These are phyloP conservation scores for Suillus occidentalis DNA, from an alignment of 768 basidiomycete genomes.

Conservation along the genomic window DNA sequence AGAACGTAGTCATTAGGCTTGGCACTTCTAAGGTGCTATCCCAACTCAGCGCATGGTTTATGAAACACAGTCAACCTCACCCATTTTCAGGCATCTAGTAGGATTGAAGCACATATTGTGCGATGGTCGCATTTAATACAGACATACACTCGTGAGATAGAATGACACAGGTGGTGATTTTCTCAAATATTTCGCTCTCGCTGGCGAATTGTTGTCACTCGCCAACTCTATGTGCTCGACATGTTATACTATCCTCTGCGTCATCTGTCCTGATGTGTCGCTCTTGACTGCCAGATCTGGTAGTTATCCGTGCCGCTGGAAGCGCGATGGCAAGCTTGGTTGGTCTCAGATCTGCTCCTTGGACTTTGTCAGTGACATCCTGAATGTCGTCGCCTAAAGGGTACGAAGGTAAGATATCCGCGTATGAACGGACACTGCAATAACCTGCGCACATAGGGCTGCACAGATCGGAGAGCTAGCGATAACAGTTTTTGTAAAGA, in stretches of 20 bases:
- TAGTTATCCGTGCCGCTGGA: background rate
- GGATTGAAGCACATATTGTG: background rate
- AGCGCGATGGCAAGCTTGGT: background rate
- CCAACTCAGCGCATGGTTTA: background rate
- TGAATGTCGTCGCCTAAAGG: background rate
- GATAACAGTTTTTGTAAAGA: background rate
- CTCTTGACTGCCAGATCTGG: background rate
- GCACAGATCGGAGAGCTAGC: background rate
- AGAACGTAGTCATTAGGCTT: slow-evolving; percentile 61
- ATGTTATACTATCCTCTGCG: background rate
- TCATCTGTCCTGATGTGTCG: background rate
- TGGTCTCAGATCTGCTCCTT: background rate
- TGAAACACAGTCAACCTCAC: background rate
- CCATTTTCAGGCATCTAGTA: background rate
- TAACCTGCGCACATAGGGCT: no score
- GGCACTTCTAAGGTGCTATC: background rate
- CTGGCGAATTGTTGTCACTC: background rate
- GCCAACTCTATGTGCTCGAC: background rate
- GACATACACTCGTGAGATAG: background rate
- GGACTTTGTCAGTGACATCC: background rate
- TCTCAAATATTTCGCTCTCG: background rate
- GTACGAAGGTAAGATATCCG: background rate
- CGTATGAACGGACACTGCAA: background rate
- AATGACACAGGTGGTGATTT: background rate
- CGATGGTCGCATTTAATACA: background rate